Base-by-base conservation (phyloP, 139 green algal species). In the Zygnema cylindricum region DNA sequence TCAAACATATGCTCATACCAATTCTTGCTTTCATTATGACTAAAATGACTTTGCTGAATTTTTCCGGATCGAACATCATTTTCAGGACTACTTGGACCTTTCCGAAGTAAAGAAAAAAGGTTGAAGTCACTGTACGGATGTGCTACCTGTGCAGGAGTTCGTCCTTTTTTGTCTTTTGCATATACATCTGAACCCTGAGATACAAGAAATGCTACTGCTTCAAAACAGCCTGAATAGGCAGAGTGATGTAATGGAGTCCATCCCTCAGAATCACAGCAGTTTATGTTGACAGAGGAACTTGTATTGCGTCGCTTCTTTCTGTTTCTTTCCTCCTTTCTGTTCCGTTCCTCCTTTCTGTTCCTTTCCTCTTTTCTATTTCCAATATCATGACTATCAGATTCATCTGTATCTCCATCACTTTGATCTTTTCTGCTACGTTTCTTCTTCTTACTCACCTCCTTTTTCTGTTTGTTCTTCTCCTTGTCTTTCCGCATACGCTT, bases 221-320 rank as follows among this genome's bases (percentile, higher is more conserved):
- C 77, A 75, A 43, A 69, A 40, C 57, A 55, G 3, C 77, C 77
- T 16, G 49, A 55, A 54, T 85, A 16, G 7, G 40, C 36, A 32
- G 77, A 55, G 11, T 69, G 77, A 43, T 85, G 77, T 11, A 85
- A 16, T 76, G 77, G 77, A 40, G 77, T 85, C 77, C 41, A 85
- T 81, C 77, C 77, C 35, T 75, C 77, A 16, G 7, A 7, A 54
- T 85, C 77, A 39, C 33, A 40, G 77, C 77, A 85, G 49, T 85
- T 85, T 3, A 85, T 54, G 77, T 85, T 16, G 7, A 79, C 71
- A 63, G 49, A 7, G 16, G 16, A 16, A 16, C 49, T 63, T 16
- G 7, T 63, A 7, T 7, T 63, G 7, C 49, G 49, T 63, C 16
- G 49, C 49, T 63, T 63, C 49, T 25, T 25, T 25, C 16, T 16